phyloP scores from a whole-genome alignment of 1,284 basidiomycete species.

The Schizophyllum commune region DNA sequence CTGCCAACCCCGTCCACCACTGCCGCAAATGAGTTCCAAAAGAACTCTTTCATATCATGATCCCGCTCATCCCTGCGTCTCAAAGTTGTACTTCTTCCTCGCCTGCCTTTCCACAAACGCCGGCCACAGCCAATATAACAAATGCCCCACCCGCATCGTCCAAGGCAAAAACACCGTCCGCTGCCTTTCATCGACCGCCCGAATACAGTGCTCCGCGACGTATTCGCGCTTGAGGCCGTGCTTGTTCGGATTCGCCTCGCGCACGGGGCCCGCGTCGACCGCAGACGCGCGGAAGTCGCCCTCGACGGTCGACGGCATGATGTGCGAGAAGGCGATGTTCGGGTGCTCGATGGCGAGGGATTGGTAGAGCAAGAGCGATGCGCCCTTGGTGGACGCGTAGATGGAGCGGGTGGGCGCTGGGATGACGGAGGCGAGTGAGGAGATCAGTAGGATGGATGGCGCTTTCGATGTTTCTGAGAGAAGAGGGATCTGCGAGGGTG shows the following conservation, averaged over 20 bases:
- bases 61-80: neutral
- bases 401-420: conserved; percentile 83
- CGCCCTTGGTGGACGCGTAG: conserved; percentile 82
- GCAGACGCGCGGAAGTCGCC: conserved; percentile 77
- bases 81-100: conserved; percentile 53
- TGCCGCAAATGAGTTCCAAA: neutral
- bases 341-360: conserved; percentile 76
- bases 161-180: conserved; percentile 51
- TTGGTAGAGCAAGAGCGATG: conserved; percentile 74
- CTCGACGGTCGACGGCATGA: conserved; percentile 60
- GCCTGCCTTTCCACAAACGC: conserved; percentile 46
- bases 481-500: conserved; percentile 58
- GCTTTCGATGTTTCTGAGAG: conserved; percentile 59
- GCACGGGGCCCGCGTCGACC: conserved; percentile 49
- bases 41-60: neutral
- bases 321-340: conserved; percentile 45
- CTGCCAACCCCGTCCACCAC: no score
- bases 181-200: conserved; percentile 48
- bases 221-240: conserved; percentile 46
- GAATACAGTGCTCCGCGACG: conserved; percentile 49
- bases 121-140: conserved; percentile 61
- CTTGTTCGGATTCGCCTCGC: conserved; percentile 41
- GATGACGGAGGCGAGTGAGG: conserved; percentile 73
- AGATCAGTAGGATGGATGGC: conserved; percentile 76
- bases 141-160: conserved; percentile 33